phyloP scores from a whole-genome alignment of 148 eudicot species.

The Fagopyrum homotropicum region DNA sequence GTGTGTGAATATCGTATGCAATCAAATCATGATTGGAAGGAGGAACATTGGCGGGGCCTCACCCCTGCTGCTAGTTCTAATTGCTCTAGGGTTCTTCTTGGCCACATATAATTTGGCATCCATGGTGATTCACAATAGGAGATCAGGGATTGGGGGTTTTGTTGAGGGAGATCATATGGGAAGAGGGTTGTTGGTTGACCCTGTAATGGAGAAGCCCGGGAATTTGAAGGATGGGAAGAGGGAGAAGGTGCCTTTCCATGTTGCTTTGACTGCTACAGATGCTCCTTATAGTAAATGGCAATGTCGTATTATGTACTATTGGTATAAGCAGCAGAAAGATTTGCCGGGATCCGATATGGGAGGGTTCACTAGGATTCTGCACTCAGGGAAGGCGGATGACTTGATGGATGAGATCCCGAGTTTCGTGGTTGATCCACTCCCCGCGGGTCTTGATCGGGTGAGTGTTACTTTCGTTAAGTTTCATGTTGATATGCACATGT shows the following conservation, averaged over 20 bases:
- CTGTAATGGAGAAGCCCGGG: constrained; percentile 50
- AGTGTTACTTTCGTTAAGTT: constrained; percentile 20
- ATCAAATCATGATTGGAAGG: constrained; percentile 44
- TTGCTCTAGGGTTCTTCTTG: constrained; percentile 64
- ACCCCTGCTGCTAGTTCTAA: constrained; percentile 47
- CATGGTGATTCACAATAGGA: constrained; percentile 50
- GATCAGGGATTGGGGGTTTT: constrained; percentile 16
- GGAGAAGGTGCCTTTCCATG: constrained; percentile 45
- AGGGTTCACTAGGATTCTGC: constrained; percentile 61
- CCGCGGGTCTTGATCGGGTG: constrained; percentile 54
- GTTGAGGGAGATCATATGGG: constrained; percentile 18
- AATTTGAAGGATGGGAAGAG: constrained; percentile 24
- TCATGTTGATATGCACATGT: not conserved
- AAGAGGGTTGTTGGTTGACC: constrained; percentile 38
- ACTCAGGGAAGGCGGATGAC: constrained; percentile 44
- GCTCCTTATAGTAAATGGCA: constrained; percentile 64
- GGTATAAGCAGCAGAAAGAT: constrained; percentile 46
- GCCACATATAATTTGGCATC: constrained; percentile 71
- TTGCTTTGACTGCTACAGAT: constrained; percentile 53
- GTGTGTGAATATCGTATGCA: not conserved
- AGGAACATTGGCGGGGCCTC: constrained; percentile 60
- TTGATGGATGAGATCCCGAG: constrained; percentile 76
- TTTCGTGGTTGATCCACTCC: constrained; percentile 59
- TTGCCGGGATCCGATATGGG: constrained; percentile 50
- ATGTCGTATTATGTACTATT: constrained; percentile 59